A percentile compares a stretch with the other conserved stretches of the same genome.
phyloP scores from a whole-genome alignment of 2,329 filamentous ascomycete genomes.

The Metarhizium robertsii region DNA sequence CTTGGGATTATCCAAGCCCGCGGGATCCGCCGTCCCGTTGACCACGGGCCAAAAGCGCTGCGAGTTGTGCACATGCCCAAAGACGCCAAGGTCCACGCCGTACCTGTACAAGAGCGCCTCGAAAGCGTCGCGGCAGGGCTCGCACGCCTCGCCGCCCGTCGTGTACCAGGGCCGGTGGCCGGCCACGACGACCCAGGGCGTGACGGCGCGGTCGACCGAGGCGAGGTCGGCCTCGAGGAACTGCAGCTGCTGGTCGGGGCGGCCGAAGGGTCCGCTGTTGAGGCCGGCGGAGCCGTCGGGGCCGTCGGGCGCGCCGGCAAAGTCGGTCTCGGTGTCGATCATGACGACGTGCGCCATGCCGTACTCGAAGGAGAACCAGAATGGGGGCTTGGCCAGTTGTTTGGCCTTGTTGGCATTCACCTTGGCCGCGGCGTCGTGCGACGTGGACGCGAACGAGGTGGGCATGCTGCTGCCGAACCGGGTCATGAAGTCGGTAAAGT shows the following conservation, averaged over 20 bases:
- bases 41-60: slow-evolving; percentile 39
- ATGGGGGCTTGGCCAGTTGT: slow-evolving; percentile 17
- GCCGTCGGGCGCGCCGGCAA: slow-evolving; percentile 18
- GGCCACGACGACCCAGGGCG: slow-evolving; percentile 31
- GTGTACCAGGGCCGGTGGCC: slow-evolving; percentile 40
- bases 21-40: slow-evolving; percentile 25
- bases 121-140: slow-evolving; percentile 40
- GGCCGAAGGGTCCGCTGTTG: slow-evolving; percentile 40
- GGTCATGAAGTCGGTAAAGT: slow-evolving; percentile 51
- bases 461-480: slow-evolving; percentile 46
- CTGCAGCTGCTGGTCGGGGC: slow-evolving; percentile 36
- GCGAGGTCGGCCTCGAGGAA: slow-evolving; percentile 47
- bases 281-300: slow-evolving; percentile 19
- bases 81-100: slow-evolving; percentile 46
- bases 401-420: slow-evolving; percentile 34
- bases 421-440: slow-evolving; percentile 29
- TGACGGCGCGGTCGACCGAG: slow-evolving; percentile 44
- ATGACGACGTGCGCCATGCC: slow-evolving; percentile 20
- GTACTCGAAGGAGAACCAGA: slow-evolving; percentile 19
- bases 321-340: slow-evolving; percentile 25
- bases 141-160: slow-evolving; percentile 27
- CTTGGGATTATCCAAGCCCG: slow-evolving; percentile 25
- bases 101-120: slow-evolving; percentile 45
- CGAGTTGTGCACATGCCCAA: slow-evolving; percentile 50
- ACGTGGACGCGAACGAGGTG: slow-evolving; percentile 38